Evolutionary conservation across 495 filamentous ascomycete species (phyloP).

Genomic region (Tuber borchii): DNA sequence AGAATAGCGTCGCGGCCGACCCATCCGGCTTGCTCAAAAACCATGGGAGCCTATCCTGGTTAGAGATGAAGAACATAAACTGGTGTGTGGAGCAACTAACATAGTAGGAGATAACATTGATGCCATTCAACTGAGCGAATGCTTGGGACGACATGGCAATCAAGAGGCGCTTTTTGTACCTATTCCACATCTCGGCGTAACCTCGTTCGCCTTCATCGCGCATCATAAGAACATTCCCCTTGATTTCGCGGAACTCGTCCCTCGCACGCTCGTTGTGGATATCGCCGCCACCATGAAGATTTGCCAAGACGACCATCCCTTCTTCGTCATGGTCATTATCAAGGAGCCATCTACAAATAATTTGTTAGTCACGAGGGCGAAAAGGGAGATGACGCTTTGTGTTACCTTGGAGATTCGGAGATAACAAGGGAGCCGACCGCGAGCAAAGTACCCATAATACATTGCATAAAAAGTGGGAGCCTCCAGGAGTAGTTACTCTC

Average conservation of each 20-base stretch:
- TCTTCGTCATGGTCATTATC: conserved; percentile 98
- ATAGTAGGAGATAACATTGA: conserved; percentile 99
- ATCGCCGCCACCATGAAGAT: conserved; percentile 91
- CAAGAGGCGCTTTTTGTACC: conserved; percentile 85
- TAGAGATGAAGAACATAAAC: conserved; percentile 3
- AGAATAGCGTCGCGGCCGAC: conserved; percentile 78
- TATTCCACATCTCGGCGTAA: conserved; percentile 88
- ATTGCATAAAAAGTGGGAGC: conserved; percentile 83
- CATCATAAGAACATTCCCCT: conserved; percentile 89
- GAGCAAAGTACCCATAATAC: conserved; percentile 81
- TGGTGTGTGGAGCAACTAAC: conserved; percentile 13
- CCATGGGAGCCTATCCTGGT: conserved; percentile 60
- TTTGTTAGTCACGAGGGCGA: conserved; percentile 17
- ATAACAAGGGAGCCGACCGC: conserved; percentile 83
- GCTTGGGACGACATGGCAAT: conserved; percentile 99
- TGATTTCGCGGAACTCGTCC: conserved; percentile 95
- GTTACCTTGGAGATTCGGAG: conserved; percentile 88
- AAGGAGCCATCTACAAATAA: conserved; percentile 69
- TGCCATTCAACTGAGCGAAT: conserved; percentile 92
- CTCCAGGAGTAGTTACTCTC: conserved; percentile 81
- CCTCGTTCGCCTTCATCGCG: conserved; percentile 90
- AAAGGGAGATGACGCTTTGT: conserved; percentile 1
- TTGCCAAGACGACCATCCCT: conserved; percentile 94
- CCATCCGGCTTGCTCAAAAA: conserved; percentile 96
- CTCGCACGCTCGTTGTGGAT: conserved; percentile 84